Evolutionary conservation across 2,329 filamentous ascomycete species (phyloP), one percentile per base, ranked within the genome.

Genomic region (Pseudogymnoascus sp.): DNA sequence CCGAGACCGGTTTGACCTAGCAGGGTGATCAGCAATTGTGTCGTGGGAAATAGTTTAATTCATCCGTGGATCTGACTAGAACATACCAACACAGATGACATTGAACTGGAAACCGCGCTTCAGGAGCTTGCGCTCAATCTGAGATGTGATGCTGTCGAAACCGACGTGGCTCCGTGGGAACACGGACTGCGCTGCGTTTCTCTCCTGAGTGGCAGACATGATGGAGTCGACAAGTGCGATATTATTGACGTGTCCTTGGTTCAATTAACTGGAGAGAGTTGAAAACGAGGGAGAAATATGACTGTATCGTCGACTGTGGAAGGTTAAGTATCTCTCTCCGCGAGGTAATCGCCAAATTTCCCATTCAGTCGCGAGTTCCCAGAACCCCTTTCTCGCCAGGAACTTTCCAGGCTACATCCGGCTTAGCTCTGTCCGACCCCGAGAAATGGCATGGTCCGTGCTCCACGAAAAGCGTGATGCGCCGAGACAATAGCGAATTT

Each of bases 81-180:
- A 87, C 93, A 76, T 83, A 97, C 94, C 94, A 76, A 97, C 94
- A 77, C 92, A 97, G 78, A 97, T 97, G 74, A 97, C 89, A 77
- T 99, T 99, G 86, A 99, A 99, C 79, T 99, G 94, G 79, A 99
- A 99, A 72, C 94, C 94, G 79, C 94, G 92, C 86, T 99, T 99
- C 81, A 99, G 78, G 75, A 97, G 88, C 88, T 99, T 99, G 81
- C 90, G 89, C 87, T 99, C 94, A 72, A 99, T 99, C 83, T 99
- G 94, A 70, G 88, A 92, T 71, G 94, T 99, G 84, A 99, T 99
- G 82, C 92, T 97, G 83, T 99, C 94, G 82, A 99, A 99, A 86
- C 94, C 94, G 77, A 99, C 94, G 84, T 97, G 94, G 88, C 88
- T 96, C 77, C 94, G 88, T 74, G 94, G 94, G 79, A 90, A 94